Evolutionary conservation across 768 basidiomycete species (phyloP).

Genomic region (Pilatotrama ljubarskyi): DNA sequence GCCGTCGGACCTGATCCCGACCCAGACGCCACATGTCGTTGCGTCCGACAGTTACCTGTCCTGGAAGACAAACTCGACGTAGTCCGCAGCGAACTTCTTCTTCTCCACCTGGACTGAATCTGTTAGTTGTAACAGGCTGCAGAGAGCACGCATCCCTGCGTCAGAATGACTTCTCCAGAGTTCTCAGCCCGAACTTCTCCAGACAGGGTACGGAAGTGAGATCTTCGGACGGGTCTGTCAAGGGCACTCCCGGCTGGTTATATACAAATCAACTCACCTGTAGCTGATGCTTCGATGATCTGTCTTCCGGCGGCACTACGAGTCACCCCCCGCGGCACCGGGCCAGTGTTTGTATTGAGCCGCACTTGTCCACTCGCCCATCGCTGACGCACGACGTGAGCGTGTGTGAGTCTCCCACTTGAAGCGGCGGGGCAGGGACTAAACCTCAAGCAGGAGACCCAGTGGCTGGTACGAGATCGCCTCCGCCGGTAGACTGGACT

Average conservation of each 20-base stretch:
- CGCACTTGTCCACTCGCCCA: constrained; percentile 55
- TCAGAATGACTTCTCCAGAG: constrained; percentile 68
- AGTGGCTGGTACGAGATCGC: constrained; percentile 33
- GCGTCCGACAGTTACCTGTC: constrained; percentile 92
- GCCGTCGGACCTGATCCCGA: constrained; percentile 75
- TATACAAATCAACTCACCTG: constrained; percentile 44
- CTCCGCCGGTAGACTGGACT: constrained; percentile 61
- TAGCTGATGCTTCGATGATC: constrained; percentile 56
- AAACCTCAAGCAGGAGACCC: not conserved
- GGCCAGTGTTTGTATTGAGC: constrained; percentile 76
- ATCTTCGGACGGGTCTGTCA: constrained; percentile 44
- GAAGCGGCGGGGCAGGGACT: constrained; percentile 42
- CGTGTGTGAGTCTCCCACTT: constrained; percentile 60
- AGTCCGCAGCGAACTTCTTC: constrained; percentile 61
- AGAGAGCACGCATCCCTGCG: constrained; percentile 51
- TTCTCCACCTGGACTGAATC: constrained; percentile 58
- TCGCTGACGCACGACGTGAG: constrained; percentile 79
- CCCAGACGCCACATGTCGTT: constrained; percentile 96
- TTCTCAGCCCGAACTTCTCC: constrained; percentile 67
- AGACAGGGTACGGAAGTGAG: constrained; percentile 75
- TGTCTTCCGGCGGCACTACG: constrained; percentile 65
- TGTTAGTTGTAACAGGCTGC: not conserved
- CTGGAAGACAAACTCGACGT: constrained; percentile 88
- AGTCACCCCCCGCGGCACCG: constrained; percentile 75
- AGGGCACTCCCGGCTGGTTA: not conserved